phyloP scores from a whole-genome alignment of 176 grass and related monocot genomes.

The Carex kokanica region DNA sequence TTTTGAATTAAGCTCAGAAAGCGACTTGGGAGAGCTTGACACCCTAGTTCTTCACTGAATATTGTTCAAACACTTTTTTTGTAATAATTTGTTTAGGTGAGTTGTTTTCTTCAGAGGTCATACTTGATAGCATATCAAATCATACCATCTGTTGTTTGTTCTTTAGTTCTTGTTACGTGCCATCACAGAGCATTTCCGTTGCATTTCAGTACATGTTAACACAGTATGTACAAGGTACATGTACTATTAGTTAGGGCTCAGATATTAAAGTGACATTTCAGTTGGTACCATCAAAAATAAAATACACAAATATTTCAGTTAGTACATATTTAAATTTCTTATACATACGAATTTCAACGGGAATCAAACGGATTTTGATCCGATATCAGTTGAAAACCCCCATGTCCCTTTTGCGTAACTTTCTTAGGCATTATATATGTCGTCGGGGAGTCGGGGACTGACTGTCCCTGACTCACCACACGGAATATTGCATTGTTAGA shows the following conservation, averaged over 20 bases:
- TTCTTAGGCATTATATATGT: background rate
- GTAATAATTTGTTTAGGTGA: background rate
- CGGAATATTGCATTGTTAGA: background rate
- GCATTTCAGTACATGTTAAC: background rate
- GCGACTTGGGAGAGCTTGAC: too few relatives aligned
- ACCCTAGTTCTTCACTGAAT: too few relatives aligned
- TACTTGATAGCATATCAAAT: background rate
- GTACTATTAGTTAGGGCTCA: background rate
- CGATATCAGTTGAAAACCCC: too few relatives aligned
- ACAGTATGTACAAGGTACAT: background rate
- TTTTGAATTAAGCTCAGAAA: too few relatives aligned
- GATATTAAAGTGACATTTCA: too few relatives aligned
- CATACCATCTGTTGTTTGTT: background rate
- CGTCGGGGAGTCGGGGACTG: too few relatives aligned
- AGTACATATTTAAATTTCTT: too few relatives aligned
- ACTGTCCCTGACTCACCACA: background rate
- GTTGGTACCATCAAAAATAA: too few relatives aligned
- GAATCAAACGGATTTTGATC: too few relatives aligned
- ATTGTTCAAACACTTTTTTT: too few relatives aligned
- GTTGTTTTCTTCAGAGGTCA: background rate
- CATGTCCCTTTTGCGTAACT: background rate
- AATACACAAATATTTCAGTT: too few relatives aligned
- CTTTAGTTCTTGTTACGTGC: constrained; percentile 15
- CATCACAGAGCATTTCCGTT: background rate
- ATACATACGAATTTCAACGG: too few relatives aligned